Percentiles rank a stretch among this genome's conserved stretches.
These are phyloP conservation scores for Tilletiopsis washingtonensis DNA, from an alignment of 1,284 basidiomycete species.

Conservation along the genomic window DNA sequence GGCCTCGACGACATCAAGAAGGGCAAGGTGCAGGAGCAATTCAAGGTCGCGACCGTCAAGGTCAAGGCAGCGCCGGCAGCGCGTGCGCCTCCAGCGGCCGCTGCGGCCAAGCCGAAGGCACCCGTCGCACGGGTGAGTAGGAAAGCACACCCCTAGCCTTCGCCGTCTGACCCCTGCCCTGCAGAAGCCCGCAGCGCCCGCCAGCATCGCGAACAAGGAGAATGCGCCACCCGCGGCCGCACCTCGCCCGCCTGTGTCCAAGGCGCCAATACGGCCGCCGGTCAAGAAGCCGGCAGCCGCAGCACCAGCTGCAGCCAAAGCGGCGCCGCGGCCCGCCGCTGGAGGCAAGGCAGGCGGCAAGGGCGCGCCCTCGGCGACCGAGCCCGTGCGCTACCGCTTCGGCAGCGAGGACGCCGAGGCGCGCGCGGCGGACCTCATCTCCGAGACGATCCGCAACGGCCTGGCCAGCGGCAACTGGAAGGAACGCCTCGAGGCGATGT, in stretches of 20 bases:
- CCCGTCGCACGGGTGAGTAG: too few relatives aligned
- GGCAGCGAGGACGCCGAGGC: slow-evolving; percentile 85
- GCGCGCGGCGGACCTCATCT: slow-evolving; percentile 67
- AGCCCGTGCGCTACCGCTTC: slow-evolving; percentile 84
- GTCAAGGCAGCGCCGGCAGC: slow-evolving; percentile 15
- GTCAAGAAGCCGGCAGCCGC: slow-evolving; percentile 55
- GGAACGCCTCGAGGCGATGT: slow-evolving; percentile 72
- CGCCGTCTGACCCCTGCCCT: slow-evolving; percentile 9
- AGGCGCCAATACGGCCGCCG: too few relatives aligned
- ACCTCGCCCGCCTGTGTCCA: too few relatives aligned
- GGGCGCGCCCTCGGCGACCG: slow-evolving; percentile 56
- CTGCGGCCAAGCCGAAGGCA: slow-evolving; percentile 5
- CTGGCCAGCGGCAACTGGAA: slow-evolving; percentile 90
- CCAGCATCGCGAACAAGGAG: slow-evolving; percentile 55
- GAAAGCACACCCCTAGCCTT: too few relatives aligned
- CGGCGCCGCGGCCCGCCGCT: slow-evolving; percentile 47
- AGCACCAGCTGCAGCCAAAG: slow-evolving; percentile 49
- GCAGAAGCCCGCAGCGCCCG: slow-evolving; percentile 15
- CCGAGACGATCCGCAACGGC: slow-evolving; percentile 62
- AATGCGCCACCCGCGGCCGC: slow-evolving; percentile 47
- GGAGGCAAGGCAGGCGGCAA: slow-evolving; percentile 41
- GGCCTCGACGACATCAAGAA: slow-evolving; percentile 80
- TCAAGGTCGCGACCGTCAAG: slow-evolving; percentile 52
- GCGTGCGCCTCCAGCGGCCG: slow-evolving; percentile 8
- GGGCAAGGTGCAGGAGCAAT: slow-evolving; percentile 84